Base-by-base conservation (phyloP, 1,284 basidiomycete species). In the Cryptococcus sp. region DNA sequence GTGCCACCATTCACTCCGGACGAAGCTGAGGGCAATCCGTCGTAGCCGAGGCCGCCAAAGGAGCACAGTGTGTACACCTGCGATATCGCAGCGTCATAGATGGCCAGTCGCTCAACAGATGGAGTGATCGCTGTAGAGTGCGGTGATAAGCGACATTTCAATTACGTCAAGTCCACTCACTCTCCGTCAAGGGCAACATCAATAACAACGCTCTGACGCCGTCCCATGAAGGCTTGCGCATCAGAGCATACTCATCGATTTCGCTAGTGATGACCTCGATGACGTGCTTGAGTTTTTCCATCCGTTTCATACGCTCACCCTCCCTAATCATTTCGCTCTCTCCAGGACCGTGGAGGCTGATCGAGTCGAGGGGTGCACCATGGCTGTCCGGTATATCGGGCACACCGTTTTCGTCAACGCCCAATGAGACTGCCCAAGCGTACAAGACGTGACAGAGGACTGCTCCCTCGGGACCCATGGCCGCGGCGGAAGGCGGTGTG, bases 361-460 rank as follows among this genome's bases (percentile, higher is more conserved):
- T 35, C 0, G 56, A 51, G 1, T 58, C 56, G 2, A 68, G 38
- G 0, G 64, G 64, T 1, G 59, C 56, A 11, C 62, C 64, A n/a
- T 69, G 70, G 15, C 70, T 68, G 23, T 74, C 75, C 0, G 68
- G 64, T 0, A 75, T 51, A 48, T 76, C 72, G 15, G 72, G 59
- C 40, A 83, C 73, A 31, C 91, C 91, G 25, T 81, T 82, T 67
- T 91, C 88, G 73, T 93, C 85, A 47, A 93, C 80, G 22, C 92
- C 91, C 71, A 89, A 93, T 27, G 89, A 90, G 1, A 87, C 84
- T 0, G 90, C 91, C 91, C 91, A 94, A 19, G 88, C 84, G 53
- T 89, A 89, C 19, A 93, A 80, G 23, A 88, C 62, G 56, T 67
- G 63, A 49, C 83, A 80, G 77, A 73, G 59, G 47, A 80, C 68